Evolutionary conservation across 148 eudicot species (phyloP).

Genomic region (Salicornia ramosissima): DNA sequence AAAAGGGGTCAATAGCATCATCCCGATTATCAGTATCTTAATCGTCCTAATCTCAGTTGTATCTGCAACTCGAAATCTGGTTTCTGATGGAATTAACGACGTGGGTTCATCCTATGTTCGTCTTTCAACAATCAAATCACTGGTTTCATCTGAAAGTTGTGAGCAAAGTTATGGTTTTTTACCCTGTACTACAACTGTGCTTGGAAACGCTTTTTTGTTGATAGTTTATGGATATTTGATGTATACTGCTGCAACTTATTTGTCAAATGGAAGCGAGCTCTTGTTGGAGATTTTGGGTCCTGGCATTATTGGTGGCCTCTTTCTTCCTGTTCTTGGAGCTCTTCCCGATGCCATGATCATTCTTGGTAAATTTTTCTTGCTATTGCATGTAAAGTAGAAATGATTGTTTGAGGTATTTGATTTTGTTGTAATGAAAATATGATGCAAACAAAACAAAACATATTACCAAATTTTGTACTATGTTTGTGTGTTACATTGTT

Average conservation of each 20-base stretch:
- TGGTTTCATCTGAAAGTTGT: conserved; percentile 24
- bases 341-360: conserved; percentile 96
- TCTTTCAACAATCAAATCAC: neutral
- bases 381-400: neutral
- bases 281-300: conserved; percentile 88
- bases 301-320: conserved; percentile 78
- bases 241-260: conserved; percentile 63
- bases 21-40: conserved; percentile 17
- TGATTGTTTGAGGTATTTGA: neutral
- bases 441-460: neutral
- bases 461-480: too few relatives aligned
- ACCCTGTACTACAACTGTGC: conserved; percentile 64
- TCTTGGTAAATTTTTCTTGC: conserved; percentile 43
- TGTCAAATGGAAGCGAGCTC: conserved; percentile 72
- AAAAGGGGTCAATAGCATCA: too few relatives aligned
- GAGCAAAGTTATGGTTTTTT: conserved; percentile 82
- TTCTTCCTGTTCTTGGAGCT: conserved; percentile 87
- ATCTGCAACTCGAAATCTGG: neutral
- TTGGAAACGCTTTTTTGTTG: conserved; percentile 62
- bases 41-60: conserved; percentile 21
- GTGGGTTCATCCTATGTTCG: conserved; percentile 18
- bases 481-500: neutral
- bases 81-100: neutral
- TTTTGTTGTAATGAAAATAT: neutral
- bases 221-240: conserved; percentile 70